Percentiles rank a stretch among this genome's conserved stretches.
phyloP scores from a whole-genome alignment of 139 green algal species.

The Chlorella sp. region DNA sequence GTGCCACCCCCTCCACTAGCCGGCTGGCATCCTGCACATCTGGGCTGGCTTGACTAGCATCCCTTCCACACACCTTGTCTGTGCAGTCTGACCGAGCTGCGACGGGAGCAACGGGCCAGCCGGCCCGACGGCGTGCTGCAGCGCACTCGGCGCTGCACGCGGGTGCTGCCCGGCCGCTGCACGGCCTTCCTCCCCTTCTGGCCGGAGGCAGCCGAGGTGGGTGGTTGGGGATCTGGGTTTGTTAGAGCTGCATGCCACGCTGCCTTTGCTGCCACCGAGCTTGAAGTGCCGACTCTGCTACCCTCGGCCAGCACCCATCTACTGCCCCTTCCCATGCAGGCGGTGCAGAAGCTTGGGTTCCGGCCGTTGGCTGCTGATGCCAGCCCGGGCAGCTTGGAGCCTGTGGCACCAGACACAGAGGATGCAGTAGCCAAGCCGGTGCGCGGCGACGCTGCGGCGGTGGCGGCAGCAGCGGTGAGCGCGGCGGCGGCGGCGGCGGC shows the following conservation, averaged over 20 bases:
- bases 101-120: background rate
- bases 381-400: constrained; percentile 15
- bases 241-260: too few species aligned
- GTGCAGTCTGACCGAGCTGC: background rate
- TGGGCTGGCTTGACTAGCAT: too few species aligned
- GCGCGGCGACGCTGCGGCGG: background rate
- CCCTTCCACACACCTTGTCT: background rate
- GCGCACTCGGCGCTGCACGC: background rate
- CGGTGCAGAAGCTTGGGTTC: too few species aligned
- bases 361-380: background rate
- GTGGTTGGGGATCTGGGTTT: background rate
- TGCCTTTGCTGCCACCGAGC: too few species aligned
- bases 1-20: too few species aligned
- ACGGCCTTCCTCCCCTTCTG: constrained; percentile 3
- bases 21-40: too few species aligned
- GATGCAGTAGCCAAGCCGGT: background rate
- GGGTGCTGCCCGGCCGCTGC: background rate
- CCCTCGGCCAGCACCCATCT: too few species aligned
- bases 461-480: background rate
- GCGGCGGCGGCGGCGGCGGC: background rate
- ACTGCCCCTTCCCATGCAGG: background rate
- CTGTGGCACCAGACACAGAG: background rate
- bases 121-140: background rate
- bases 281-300: too few species aligned
- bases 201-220: background rate